Base-by-base conservation (phyloP, 2,329 filamentous ascomycete genomes). In the Dryadomyces sulphureus region DNA sequence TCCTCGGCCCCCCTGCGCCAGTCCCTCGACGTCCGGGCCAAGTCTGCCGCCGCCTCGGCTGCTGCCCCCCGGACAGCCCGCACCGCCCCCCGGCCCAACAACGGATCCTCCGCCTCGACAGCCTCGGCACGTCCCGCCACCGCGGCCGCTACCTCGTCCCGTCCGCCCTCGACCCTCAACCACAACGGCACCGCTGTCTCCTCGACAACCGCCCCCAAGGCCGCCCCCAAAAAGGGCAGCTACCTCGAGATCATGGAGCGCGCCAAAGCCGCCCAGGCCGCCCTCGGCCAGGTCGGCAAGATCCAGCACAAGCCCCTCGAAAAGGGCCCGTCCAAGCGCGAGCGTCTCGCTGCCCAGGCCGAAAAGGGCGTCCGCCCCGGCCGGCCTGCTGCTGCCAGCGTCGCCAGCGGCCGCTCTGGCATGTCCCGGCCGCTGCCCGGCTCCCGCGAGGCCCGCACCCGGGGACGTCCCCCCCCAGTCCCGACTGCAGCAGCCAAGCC, bases 281-380 rank as follows among this genome's bases (percentile, higher is more conserved):
- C 64, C 36, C 73, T 76, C 65, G 72, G 67, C n/a, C 72, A 73
- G 53, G 69, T 81, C 21, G 81, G 81, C 46, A 78, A 77, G 54
- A 84, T 87, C 53, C 82, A 85, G 57, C 81, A 87, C 60, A 86
- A 86, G 58, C 70, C 79, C 19, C 73, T 79, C 2, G 81, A 84
- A 54, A 81, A 78, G 55, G 62, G 71, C n/a, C 63, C 71, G 7
- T 68, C 64, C 50, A 81, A 69, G 59, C 70, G 68, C 49, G 70
- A 78, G 50, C 69, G 73, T 24, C 64, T 68, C 49, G 61, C 63
- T 20, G 52, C 61, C 22, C 67, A 67, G 53, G 61, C 65, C 24
- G 70, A 72, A 20, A 27, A 32, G 22, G 51, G 38, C 49, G 43
- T 12, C 41, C 45, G 8, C 14, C 5, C 8, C 20, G 22, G 16